A percentile compares a stretch with the other conserved stretches of the same genome.
These are phyloP conservation scores for Pyrrhoderma noxium DNA, from an alignment of 1,284 basidiomycete species.

Conservation along the genomic window DNA sequence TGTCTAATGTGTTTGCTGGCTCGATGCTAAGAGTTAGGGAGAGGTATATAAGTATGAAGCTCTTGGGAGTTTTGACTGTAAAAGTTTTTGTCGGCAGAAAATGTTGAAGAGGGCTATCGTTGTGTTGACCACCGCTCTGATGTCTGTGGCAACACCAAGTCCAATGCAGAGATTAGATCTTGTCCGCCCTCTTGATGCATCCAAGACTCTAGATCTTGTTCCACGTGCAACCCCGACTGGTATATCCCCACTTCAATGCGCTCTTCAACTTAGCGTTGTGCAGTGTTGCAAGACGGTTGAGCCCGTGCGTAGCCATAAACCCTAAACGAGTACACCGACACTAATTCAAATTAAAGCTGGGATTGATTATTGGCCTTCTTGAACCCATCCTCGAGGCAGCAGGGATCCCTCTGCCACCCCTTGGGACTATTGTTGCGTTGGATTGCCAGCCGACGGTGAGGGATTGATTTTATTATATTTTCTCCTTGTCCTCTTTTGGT, in stretches of 20 bases:
- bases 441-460: constrained; percentile 3
- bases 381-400: not conserved
- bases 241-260: constrained; percentile 1
- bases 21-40: too few species aligned
- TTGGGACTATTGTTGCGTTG: constrained; percentile 5
- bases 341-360: not conserved
- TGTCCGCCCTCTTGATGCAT: not conserved
- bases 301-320: not conserved
- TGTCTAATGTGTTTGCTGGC: too few species aligned
- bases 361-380: not conserved
- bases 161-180: too few species aligned
- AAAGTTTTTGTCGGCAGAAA: too few species aligned
- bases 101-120: too few species aligned
- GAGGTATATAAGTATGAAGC: too few species aligned
- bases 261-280: not conserved
- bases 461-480: not conserved
- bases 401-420: constrained; percentile 4
- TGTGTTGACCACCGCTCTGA: too few species aligned
- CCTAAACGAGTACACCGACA: not conserved
- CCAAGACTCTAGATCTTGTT: not conserved
- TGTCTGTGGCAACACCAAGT: too few species aligned
- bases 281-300: constrained; percentile 5
- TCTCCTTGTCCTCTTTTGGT: not conserved
- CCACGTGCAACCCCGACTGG: not conserved
- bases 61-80: too few species aligned